Base-by-base conservation (phyloP, 257 asterid genomes). In the Cordia subcordata region DNA sequence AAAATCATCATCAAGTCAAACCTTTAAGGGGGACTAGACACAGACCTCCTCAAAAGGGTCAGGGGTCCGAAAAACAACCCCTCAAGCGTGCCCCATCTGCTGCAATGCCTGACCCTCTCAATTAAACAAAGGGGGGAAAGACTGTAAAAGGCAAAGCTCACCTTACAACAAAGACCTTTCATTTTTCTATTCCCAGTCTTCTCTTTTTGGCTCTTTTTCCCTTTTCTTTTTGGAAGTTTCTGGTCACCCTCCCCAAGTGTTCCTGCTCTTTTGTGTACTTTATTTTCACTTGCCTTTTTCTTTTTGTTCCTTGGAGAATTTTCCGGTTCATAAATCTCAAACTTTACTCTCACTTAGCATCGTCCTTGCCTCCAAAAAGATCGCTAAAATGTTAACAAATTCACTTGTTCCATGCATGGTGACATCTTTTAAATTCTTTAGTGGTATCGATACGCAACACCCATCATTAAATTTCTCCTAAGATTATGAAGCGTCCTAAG, bases 1-100 rank as follows among this genome's bases (percentile, higher is more conserved):
- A 74, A 56, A 49, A 27, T 33, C n/a, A n/a, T n/a, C n/a, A n/a
- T n/a, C 68, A 75, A 75, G 81, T 75, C 81, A 75, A 75, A 75
- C 74, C 76, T 71, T 67, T 67, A 60, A 22, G 49, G 44, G 22
- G 8, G 10, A 55, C 19, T 39, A 32, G 16, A 33, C 51, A 33
- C 51, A 53, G 49, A 49, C 19, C 49, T 19, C 44, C 42, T 54
- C 53, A 14, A 13, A 49, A 51, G 38, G 10, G 39, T 40, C n/a
- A n/a, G n/a, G 38, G 54, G 15, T 61, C 68, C 46, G n/a, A 55
- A 47, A 38, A 17, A 21, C 35, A 1, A n/a, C n/a, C 45, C 10
- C 53, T 55, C 35, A 53, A 66, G 73, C 79, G 76, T 74, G 79
- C 70, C 70, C 72, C 62, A 63, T 58, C 52, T 52, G 47, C 37